Base-by-base conservation (phyloP, 345 rosid genomes). In the Brassica juncea region DNA sequence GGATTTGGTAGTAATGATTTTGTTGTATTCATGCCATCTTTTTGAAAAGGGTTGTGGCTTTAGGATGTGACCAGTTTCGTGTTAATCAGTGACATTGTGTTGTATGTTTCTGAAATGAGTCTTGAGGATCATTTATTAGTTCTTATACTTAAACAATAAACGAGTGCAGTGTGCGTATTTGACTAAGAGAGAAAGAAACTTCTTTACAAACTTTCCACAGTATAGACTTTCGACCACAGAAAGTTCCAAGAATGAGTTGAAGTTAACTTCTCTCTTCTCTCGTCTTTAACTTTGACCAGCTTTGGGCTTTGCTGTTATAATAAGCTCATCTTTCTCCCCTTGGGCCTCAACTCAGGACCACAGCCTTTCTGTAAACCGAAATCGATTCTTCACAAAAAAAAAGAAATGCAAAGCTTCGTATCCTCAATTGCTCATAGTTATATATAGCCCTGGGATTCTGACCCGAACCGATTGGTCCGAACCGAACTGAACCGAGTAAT, bases 21-120 rank as follows among this genome's bases (percentile, higher is more conserved):
- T 73, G 8, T 19, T 16, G 27, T 16, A 15, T 23, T 47, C 2
- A 63, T 47, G 44, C 37, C 39, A 21, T 44, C 16, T 70, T 76
- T 76, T 76, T 76, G 61, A 66, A 34, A 57, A 35, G 12, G 49
- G 19, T 3, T 34, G 66, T 57, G 73, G 32, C 60, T 75, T 21
- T 15, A 57, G 8, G 59, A 55, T 25, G 72, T 11, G 21, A 69
- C 61, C 8, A 28, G 14, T 8, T 49, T 39, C 10, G 16, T 66
- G 54, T 37, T 37, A 37, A n/a, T 19, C 30, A 37, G 30, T 35
- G 31, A 65, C 28, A 4, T n/a, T 34, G 5, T 64, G 44, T 32
- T 64, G 71, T 42, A 67, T 6, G 23, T 68, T 25, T 44, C 25
- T 7, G 8, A 28, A 14, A 8, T 27, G 25, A 68, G 31, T 28